Evolutionary conservation across 225 moss, liverwort and hornwort genomes (phyloP).

Genomic region (Pseudoscleropodium purum): DNA sequence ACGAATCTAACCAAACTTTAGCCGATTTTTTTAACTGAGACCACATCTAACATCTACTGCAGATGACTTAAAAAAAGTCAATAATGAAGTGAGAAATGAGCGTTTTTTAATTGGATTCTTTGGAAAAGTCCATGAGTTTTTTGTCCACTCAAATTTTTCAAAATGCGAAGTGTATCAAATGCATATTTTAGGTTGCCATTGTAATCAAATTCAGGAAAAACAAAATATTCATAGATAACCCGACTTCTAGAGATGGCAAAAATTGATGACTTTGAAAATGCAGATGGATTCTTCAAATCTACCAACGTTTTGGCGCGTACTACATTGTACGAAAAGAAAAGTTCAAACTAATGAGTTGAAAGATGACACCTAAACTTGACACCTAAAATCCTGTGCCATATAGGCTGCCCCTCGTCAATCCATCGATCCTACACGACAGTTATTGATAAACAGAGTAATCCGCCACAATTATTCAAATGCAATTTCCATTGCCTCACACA

Average conservation of each 20-base stretch:
- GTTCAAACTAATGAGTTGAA: background rate
- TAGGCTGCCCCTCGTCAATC: background rate
- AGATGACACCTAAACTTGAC: background rate
- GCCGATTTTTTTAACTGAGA: background rate
- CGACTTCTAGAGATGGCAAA: background rate
- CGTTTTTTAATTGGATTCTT: background rate
- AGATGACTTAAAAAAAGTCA: background rate
- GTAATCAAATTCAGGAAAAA: background rate
- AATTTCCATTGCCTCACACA: background rate
- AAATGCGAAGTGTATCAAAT: background rate
- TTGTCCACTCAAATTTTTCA: background rate
- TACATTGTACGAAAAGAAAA: background rate
- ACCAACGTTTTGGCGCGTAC: background rate
- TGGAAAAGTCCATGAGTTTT: background rate
- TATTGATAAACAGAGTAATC: background rate
- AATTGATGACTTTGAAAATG: background rate
- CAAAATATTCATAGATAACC: background rate
- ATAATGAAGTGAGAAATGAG: background rate
- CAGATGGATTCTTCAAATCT: background rate
- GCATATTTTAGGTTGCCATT: background rate
- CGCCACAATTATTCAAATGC: background rate
- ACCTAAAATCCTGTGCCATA: background rate
- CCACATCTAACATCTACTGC: background rate
- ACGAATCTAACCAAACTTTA: background rate
- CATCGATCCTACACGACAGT: background rate